A percentile compares a stretch with the other conserved stretches of the same genome.
Conservation (phyloP, 345 rosid species). For the Salix brachista region DNA sequence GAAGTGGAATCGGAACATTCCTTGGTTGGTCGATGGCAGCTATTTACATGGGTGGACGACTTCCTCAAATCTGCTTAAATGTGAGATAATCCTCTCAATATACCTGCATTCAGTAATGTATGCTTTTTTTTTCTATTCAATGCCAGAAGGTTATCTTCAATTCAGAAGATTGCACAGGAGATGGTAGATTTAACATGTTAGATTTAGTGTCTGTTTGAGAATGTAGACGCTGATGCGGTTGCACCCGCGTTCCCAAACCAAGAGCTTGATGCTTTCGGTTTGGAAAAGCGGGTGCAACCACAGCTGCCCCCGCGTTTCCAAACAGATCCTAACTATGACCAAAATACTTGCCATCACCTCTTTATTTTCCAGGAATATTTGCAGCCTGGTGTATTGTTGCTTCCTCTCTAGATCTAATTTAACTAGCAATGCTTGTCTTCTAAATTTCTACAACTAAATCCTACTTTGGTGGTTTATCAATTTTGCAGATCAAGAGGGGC, state of each 20-base stretch:
- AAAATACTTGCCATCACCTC: not conserved
- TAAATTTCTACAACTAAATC: not conserved
- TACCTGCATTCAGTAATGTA: not conserved
- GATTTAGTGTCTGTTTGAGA: not conserved
- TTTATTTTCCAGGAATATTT: not conserved
- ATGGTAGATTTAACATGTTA: not conserved
- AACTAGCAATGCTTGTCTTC: not conserved
- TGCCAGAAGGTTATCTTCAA: not conserved
- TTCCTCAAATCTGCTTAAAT: slow-evolving; percentile 81
- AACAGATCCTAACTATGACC: not conserved
- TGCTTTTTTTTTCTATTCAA: not conserved
- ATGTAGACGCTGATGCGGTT: not conserved
- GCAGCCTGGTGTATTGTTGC: not conserved
- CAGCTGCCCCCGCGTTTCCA: too few relatives aligned
- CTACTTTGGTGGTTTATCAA: slow-evolving; percentile 7
- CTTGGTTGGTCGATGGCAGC: slow-evolving; percentile 90
- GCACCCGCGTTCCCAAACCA: not conserved
- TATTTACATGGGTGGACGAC: slow-evolving; percentile 87
- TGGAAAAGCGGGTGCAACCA: too few relatives aligned
- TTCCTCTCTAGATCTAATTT: not conserved
- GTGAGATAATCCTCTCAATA: slow-evolving; percentile 32
- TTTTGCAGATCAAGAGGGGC: slow-evolving; percentile 70
- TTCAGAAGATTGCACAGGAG: not conserved
- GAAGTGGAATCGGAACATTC: slow-evolving; percentile 42
- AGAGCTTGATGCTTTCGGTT: not conserved